These are phyloP conservation scores for Glycine latifolia DNA, from an alignment of 306 rosid species.

Conservation along the genomic window DNA sequence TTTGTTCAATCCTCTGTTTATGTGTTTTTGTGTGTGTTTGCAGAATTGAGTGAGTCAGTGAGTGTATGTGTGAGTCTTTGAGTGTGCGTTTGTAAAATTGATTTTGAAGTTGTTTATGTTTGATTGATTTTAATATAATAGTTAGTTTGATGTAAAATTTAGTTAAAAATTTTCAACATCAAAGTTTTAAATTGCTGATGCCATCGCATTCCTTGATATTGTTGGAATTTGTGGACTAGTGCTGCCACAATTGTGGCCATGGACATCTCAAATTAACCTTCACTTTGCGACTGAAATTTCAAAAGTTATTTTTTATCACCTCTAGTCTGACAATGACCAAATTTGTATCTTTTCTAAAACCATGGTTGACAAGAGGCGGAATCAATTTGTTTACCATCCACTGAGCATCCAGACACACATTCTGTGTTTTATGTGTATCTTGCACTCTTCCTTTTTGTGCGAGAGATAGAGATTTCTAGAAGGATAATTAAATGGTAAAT, in stretches of 20 bases:
- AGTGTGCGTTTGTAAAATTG: neutral
- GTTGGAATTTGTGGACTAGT: neutral
- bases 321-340: neutral
- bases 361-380: neutral
- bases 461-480: neutral
- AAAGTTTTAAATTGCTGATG: neutral
- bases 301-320: too few species aligned
- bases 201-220: neutral
- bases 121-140: neutral
- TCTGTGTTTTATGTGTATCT: neutral
- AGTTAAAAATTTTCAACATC: neutral
- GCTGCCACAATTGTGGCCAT: too few species aligned
- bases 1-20: slow-evolving; percentile 1
- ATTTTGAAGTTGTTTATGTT: neutral
- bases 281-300: neutral
- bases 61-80: neutral
- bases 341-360: neutral
- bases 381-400: neutral
- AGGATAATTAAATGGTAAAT: neutral
- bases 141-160: neutral
- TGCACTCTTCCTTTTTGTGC: neutral
- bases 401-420: neutral
- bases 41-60: neutral
- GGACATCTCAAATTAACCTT: neutral
- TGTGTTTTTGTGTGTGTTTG: neutral